These are phyloP conservation scores for Yamadazyma triangularis DNA, from an alignment of 1,139 yeast genomes.

Conservation along the genomic window DNA sequence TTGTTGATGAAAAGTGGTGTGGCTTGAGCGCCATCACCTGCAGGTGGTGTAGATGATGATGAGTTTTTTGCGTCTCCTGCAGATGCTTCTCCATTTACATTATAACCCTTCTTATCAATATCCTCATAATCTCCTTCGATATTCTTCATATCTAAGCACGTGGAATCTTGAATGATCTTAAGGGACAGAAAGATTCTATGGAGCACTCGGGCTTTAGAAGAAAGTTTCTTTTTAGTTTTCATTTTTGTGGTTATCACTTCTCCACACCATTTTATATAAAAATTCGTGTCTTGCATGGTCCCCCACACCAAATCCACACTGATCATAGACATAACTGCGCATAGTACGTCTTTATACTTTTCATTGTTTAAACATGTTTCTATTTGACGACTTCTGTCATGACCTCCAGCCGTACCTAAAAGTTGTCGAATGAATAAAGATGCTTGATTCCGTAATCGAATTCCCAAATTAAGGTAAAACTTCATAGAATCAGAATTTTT, in stretches of 20 bases:
- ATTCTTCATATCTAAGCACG: slow-evolving; percentile 45
- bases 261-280: slow-evolving; percentile 74
- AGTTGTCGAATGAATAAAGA: slow-evolving; percentile 56
- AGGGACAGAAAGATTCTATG: slow-evolving; percentile 77
- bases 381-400: slow-evolving; percentile 32
- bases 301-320: slow-evolving; percentile 91
- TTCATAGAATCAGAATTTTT: slow-evolving; percentile 60
- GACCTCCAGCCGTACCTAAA: slow-evolving; percentile 23
- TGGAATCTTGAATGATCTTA: slow-evolving; percentile 70
- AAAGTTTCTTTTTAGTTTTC: slow-evolving; percentile 59
- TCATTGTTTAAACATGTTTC: slow-evolving; percentile 57
- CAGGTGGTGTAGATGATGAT: background rate
- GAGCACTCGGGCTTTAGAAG: slow-evolving; percentile 70
- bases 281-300: slow-evolving; percentile 80
- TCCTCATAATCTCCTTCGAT: slow-evolving; percentile 33
- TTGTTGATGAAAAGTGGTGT: slow-evolving; percentile 43
- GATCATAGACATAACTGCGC: slow-evolving; percentile 83
- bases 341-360: slow-evolving; percentile 78
- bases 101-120: slow-evolving; percentile 30
- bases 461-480: slow-evolving; percentile 67
- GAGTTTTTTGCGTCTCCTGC: background rate
- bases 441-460: slow-evolving; percentile 72
- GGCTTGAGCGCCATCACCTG: slow-evolving; percentile 10
- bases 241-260: slow-evolving; percentile 67
- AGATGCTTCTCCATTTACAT: slow-evolving; percentile 40